Percentiles rank a stretch among this genome's conserved stretches.
These are phyloP conservation scores for Diaporthe nobilis DNA, from an alignment of 2,329 filamentous ascomycete genomes.

Conservation along the genomic window DNA sequence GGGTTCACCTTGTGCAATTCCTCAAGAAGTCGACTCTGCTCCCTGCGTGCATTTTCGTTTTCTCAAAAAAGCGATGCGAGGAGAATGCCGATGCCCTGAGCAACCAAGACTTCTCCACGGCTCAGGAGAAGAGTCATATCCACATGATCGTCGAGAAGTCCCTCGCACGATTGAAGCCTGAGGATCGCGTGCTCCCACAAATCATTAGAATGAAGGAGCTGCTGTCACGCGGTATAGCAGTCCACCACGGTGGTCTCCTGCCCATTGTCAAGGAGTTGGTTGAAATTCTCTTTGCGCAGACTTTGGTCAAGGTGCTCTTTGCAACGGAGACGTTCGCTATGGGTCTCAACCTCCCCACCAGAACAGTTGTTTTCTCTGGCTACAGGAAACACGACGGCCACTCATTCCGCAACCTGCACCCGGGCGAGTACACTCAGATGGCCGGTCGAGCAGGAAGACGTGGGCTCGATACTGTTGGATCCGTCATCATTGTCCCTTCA, in stretches of 20 bases:
- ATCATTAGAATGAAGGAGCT: conserved; percentile 90
- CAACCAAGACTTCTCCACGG: conserved; percentile 95
- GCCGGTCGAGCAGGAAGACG: conserved; percentile 93
- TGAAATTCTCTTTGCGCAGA: conserved; percentile 95
- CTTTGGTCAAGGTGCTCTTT: conserved; percentile 95
- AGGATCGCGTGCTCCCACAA: conserved; percentile 91
- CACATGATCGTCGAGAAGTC: conserved; percentile 99
- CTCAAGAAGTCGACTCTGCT: conserved; percentile 89
- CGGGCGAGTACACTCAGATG: conserved; percentile 99
- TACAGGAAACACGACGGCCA: conserved; percentile 97
- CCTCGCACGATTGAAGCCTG: conserved; percentile 88
- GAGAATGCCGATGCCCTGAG: conserved; percentile 96
- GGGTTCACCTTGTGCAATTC: conserved; percentile 95
- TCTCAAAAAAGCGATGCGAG: conserved; percentile 97
- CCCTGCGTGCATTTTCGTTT: conserved; percentile 97
- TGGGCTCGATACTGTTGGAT: conserved; percentile 92
- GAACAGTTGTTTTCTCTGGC: conserved; percentile 97
- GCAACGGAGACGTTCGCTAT: conserved; percentile 99
- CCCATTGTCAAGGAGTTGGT: conserved; percentile 99
- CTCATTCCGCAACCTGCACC: conserved; percentile 88
- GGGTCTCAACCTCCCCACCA: conserved; percentile 94
- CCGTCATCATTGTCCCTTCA: conserved; percentile 91
- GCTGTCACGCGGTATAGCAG: conserved; percentile 89
- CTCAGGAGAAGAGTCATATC: conserved; percentile 93
- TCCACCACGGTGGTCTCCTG: conserved; percentile 93